Percentiles rank a stretch among this genome's conserved stretches.
Evolutionary conservation across 805 yeast species (phyloP).

Genomic region (Lachancea fermentati): DNA sequence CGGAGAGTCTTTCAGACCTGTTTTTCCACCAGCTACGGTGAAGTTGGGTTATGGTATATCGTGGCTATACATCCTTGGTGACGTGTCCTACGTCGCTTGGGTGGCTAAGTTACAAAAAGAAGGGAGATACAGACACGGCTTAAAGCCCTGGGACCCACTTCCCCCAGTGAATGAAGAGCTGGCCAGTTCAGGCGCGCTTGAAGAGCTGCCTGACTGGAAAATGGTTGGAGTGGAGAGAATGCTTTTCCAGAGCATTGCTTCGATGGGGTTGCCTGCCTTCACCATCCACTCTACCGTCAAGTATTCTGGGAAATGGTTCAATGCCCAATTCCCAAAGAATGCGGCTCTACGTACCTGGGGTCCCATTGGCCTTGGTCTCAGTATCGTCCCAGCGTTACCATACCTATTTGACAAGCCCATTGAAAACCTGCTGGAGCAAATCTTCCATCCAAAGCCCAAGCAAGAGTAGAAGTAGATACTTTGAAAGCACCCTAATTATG

Average conservation of each 20-base stretch:
- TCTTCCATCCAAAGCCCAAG: slow-evolving; percentile 39
- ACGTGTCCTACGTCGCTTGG: slow-evolving; percentile 71
- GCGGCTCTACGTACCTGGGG: slow-evolving; percentile 54
- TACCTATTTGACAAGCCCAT: slow-evolving; percentile 79
- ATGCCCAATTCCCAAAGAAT: slow-evolving; percentile 43
- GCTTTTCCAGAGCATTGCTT: slow-evolving; percentile 74
- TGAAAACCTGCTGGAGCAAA: slow-evolving; percentile 58
- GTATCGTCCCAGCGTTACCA: slow-evolving; percentile 72
- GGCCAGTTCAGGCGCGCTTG: slow-evolving; percentile 34
- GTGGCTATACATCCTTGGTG: slow-evolving; percentile 72
- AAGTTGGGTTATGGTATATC: slow-evolving; percentile 63
- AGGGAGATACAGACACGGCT: slow-evolving; percentile 54
- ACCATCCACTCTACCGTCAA: slow-evolving; percentile 75
- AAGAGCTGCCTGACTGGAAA: slow-evolving; percentile 60
- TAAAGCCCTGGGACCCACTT: slow-evolving; percentile 60
- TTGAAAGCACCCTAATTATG: background rate
- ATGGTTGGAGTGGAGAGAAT: slow-evolving; percentile 62
- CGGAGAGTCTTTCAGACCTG: slow-evolving; percentile 82
- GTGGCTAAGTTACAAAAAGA: slow-evolving; percentile 59
- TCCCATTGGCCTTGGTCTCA: slow-evolving; percentile 74
- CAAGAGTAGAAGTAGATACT: slow-evolving; percentile 5
- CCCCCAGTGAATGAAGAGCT: slow-evolving; percentile 34
- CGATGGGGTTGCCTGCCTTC: slow-evolving; percentile 84
- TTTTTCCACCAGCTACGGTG: slow-evolving; percentile 66
- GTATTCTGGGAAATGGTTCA: slow-evolving; percentile 56